Conservation (phyloP, 2,329 filamentous ascomycete genomes). For the Hypoxylon sp. region DNA sequence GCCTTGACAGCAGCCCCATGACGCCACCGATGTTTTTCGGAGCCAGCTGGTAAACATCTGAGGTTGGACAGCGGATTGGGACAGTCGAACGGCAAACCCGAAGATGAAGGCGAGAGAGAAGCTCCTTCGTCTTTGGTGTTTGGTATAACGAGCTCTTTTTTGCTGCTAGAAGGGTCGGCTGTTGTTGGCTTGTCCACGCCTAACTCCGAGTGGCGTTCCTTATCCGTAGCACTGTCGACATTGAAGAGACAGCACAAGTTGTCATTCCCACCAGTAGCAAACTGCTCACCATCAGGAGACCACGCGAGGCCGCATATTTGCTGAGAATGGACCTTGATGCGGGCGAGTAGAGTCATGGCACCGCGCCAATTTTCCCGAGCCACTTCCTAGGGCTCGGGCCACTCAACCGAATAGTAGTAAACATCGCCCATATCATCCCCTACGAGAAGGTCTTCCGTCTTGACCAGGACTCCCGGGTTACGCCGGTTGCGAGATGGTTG, state of each 20-base stretch:
- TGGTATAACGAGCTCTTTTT: not conserved
- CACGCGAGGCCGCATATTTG: constrained; percentile 95
- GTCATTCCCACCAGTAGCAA: constrained; percentile 94
- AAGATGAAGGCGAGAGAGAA: constrained; percentile 4
- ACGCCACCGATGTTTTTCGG: constrained; percentile 79
- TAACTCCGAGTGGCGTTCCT: constrained; percentile 10
- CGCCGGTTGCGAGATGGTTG: constrained; percentile 67
- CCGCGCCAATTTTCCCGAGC: constrained; percentile 79
- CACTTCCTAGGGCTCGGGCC: constrained; percentile 77
- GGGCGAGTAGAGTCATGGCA: constrained; percentile 81
- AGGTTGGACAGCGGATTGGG: constrained; percentile 48
- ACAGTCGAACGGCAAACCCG: constrained; percentile 4
- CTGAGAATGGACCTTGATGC: constrained; percentile 84
- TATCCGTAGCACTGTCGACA: constrained; percentile 68
- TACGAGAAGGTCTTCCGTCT: constrained; percentile 87
- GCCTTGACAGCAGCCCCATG: constrained; percentile 95
- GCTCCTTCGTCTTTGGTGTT: constrained; percentile 8
- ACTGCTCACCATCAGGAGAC: constrained; percentile 80
- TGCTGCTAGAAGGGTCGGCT: not conserved
- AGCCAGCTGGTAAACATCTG: constrained; percentile 66
- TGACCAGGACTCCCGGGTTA: constrained; percentile 65
- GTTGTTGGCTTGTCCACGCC: not conserved
- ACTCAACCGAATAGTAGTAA: constrained; percentile 92
- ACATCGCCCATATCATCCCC: constrained; percentile 87
- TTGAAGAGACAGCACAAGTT: constrained; percentile 89